A percentile compares a stretch with the other conserved stretches of the same genome.
Conservation (phyloP, 1,284 basidiomycete species). For the Marasmius sp. region DNA sequence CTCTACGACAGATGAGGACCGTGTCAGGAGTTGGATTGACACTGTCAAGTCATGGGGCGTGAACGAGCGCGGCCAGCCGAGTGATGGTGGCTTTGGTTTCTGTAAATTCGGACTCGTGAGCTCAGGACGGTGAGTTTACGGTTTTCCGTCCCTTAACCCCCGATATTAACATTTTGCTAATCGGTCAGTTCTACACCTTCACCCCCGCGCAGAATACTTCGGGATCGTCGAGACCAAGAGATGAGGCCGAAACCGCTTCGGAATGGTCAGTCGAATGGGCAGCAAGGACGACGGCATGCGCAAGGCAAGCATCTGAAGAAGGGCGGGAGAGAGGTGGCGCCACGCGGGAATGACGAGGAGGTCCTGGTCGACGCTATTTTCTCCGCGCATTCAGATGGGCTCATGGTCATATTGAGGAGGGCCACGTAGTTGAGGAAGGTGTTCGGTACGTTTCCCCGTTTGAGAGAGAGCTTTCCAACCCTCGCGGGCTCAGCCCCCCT, state of each 20-base stretch:
- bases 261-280: slow-evolving; percentile 2
- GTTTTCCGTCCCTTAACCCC: slow-evolving; percentile 22
- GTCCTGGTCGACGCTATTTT: slow-evolving; percentile 74
- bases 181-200: background rate
- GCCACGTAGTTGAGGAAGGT: slow-evolving; percentile 18
- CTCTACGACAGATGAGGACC: slow-evolving; percentile 53
- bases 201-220: background rate
- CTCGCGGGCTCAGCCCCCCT: no score
- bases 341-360: slow-evolving; percentile 30
- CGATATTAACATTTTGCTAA: background rate
- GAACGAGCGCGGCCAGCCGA: slow-evolving; percentile 75
- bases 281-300: background rate
- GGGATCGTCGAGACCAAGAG: background rate
- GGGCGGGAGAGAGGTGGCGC: background rate
- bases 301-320: background rate
- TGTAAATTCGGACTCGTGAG: slow-evolving; percentile 58
- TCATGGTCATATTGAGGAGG: slow-evolving; percentile 70
- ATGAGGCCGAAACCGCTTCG: slow-evolving; percentile 8
- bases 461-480: no score
- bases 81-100: slow-evolving; percentile 79
- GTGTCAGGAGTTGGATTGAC: slow-evolving; percentile 69
- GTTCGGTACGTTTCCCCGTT: background rate
- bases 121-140: slow-evolving; percentile 61
- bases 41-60: slow-evolving; percentile 77
- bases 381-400: slow-evolving; percentile 76